These are phyloP conservation scores for Aurinia saxatilis DNA, from an alignment of 345 rosid genomes.

Conservation along the genomic window DNA sequence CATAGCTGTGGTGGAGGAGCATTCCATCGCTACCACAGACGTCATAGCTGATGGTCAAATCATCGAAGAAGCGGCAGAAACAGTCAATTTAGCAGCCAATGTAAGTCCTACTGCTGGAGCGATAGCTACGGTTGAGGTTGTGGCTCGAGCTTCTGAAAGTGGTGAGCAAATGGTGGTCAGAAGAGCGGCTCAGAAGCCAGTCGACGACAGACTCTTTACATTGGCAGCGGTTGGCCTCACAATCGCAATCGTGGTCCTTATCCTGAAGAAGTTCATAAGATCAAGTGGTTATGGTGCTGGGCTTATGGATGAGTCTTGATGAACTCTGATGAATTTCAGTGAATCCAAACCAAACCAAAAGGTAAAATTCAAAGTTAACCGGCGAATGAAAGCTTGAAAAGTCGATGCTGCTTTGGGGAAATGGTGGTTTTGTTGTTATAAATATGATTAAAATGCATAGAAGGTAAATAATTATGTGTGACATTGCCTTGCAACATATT, in stretches of 20 bases:
- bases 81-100: slow-evolving; percentile 18
- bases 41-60: slow-evolving; percentile 37
- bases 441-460: slow-evolving; percentile 11
- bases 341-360: not conserved
- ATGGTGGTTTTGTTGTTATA: slow-evolving; percentile 3
- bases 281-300: slow-evolving; percentile 69
- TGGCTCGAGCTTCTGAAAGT: slow-evolving; percentile 33
- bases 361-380: not conserved
- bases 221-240: slow-evolving; percentile 88
- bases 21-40: slow-evolving; percentile 4
- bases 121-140: slow-evolving; percentile 22
- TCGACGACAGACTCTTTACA: slow-evolving; percentile 73
- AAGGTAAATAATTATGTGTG: slow-evolving; percentile 23
- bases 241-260: slow-evolving; percentile 73
- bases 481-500: slow-evolving; percentile 14
- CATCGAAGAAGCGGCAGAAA: slow-evolving; percentile 37
- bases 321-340: not conserved
- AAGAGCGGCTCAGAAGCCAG: slow-evolving; percentile 48
- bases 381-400: slow-evolving; percentile 5
- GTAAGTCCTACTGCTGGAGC: slow-evolving; percentile 21
- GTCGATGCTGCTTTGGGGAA: not conserved
- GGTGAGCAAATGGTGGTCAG: slow-evolving; percentile 28
- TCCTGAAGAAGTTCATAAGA: slow-evolving; percentile 82
- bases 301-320: slow-evolving; percentile 75
- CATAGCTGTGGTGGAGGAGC: slow-evolving; percentile 16